These are phyloP conservation scores for Nitzschia putrida DNA, from an alignment of 108 stramenopile genomes.

Conservation along the genomic window DNA sequence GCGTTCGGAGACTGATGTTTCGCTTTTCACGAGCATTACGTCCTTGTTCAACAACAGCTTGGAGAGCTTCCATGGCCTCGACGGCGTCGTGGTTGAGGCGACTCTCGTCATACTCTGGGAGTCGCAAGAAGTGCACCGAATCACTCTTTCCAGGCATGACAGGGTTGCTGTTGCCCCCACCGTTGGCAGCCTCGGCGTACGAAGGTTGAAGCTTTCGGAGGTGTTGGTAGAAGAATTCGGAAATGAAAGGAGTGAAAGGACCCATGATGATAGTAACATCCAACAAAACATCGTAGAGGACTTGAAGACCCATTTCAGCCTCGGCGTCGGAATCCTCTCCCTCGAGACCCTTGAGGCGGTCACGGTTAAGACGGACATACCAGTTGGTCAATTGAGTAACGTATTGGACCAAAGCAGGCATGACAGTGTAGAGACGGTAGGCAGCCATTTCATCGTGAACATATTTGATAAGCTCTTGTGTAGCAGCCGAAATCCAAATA, in stretches of 20 bases:
- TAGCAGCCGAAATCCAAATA: constrained; percentile 97
- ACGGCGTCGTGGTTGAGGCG: constrained; percentile 89
- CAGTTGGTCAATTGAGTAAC: constrained; percentile 98
- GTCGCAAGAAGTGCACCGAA: constrained; percentile 91
- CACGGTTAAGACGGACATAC: constrained; percentile 98
- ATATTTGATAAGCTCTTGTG: constrained; percentile 94
- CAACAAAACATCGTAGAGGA: constrained; percentile 95
- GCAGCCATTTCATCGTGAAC: constrained; percentile 98
- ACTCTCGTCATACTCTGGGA: constrained; percentile 82
- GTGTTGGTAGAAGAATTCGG: constrained; percentile 97
- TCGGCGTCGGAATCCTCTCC: constrained; percentile 72
- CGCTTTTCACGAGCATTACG: constrained; percentile 93
- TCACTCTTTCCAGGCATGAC: constrained; percentile 89
- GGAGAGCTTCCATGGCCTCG: constrained; percentile 89
- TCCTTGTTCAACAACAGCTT: constrained; percentile 91
- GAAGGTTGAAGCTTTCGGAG: constrained; percentile 91
- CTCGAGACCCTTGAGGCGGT: constrained; percentile 96
- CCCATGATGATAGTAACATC: constrained; percentile 94
- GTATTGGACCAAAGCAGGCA: constrained; percentile 95
- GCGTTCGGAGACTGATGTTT: constrained; percentile 88
- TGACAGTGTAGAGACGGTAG: constrained; percentile 98
- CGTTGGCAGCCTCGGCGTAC: constrained; percentile 64
- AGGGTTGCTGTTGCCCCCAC: constrained; percentile 75
- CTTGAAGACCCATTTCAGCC: constrained; percentile 86
- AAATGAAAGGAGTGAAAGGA: constrained; percentile 99